Conservation (phyloP, 2,329 filamentous ascomycete genomes). For the Aspergillus fumigatiaffinis region DNA sequence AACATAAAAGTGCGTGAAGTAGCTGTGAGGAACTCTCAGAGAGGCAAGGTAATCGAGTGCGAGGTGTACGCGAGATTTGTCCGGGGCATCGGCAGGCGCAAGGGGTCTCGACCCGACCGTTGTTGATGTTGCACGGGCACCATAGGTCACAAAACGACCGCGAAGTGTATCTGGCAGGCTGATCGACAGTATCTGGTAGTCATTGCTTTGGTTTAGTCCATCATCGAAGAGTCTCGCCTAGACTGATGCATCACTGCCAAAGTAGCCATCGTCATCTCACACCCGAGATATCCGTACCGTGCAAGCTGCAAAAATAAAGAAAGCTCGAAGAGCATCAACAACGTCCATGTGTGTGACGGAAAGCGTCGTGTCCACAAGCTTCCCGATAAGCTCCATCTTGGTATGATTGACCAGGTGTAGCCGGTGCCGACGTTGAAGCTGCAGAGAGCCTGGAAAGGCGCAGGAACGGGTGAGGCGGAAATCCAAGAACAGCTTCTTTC, state of each 20-base stretch:
- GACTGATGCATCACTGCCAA: not conserved
- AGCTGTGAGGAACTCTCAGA: conserved; percentile 74
- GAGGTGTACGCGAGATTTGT: conserved; percentile 9
- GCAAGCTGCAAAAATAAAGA: conserved; percentile 36
- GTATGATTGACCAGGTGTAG: not conserved
- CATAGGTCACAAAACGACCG: conserved; percentile 58
- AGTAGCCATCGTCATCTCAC: not conserved
- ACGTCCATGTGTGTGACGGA: conserved; percentile 26
- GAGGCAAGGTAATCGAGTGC: conserved; percentile 50
- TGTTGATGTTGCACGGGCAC: conserved; percentile 46
- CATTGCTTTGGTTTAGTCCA: conserved; percentile 13
- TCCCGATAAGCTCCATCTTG: conserved; percentile 11
- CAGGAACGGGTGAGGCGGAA: not conserved
- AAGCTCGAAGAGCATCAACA: conserved; percentile 32
- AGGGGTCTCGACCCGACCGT: conserved; percentile 12
- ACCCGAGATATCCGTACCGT: conserved; percentile 28
- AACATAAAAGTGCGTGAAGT: conserved; percentile 86
- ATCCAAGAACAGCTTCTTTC: not conserved
- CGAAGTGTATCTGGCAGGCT: conserved; percentile 50
- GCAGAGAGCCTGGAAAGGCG: not conserved
- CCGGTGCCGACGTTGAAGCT: not conserved
- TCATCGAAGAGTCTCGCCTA: conserved; percentile 9
- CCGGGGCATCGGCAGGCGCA: conserved; percentile 7
- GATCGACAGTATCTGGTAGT: conserved; percentile 45
- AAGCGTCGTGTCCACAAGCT: conserved; percentile 11